Conservation (phyloP, 1,284 basidiomycete genomes). For the Cutaneotrichosporon mucoides region DNA sequence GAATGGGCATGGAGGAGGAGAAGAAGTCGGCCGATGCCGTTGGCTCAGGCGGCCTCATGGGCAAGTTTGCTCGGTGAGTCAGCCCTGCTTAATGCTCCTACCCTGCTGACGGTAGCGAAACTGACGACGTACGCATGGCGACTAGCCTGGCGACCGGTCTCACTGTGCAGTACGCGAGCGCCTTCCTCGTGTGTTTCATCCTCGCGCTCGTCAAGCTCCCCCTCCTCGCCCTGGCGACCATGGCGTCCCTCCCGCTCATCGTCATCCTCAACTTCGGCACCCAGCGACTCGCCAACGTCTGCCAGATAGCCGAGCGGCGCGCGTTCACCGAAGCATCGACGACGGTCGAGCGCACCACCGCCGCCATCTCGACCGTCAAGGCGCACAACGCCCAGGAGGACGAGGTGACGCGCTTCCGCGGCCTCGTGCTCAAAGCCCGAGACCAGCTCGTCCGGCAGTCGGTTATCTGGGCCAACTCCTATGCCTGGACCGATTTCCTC, state of each 20-base stretch:
- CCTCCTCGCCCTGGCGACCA: conserved; percentile 82
- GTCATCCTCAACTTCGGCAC: conserved; percentile 70
- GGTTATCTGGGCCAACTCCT: conserved; percentile 69
- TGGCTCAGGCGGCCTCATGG: conserved; percentile 90
- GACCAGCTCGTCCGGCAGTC: conserved; percentile 54
- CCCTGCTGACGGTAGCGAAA: conserved; percentile 61
- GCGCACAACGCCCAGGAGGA: conserved; percentile 79
- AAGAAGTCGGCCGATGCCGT: conserved; percentile 57
- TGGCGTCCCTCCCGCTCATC: conserved; percentile 81
- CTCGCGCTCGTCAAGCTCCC: conserved; percentile 79
- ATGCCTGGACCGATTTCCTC: conserved; percentile 68
- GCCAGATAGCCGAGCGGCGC: conserved; percentile 63
- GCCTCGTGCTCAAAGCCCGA: conserved; percentile 55
- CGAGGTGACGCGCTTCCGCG: conserved; percentile 58
- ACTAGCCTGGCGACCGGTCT: conserved; percentile 72
- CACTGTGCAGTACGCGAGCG: conserved; percentile 73
- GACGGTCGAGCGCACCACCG: conserved; percentile 70
- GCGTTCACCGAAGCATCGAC: conserved; percentile 69
- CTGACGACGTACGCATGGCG: conserved; percentile 85
- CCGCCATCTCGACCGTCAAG: conserved; percentile 87
- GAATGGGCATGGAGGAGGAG: conserved; percentile 62
- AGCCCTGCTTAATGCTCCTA: not conserved
- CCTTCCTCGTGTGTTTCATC: conserved; percentile 70
- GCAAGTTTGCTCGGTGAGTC: conserved; percentile 79
- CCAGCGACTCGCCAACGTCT: conserved; percentile 60